Conservation (phyloP, 2,329 filamentous ascomycete genomes). For the Talaromyces sp. region DNA sequence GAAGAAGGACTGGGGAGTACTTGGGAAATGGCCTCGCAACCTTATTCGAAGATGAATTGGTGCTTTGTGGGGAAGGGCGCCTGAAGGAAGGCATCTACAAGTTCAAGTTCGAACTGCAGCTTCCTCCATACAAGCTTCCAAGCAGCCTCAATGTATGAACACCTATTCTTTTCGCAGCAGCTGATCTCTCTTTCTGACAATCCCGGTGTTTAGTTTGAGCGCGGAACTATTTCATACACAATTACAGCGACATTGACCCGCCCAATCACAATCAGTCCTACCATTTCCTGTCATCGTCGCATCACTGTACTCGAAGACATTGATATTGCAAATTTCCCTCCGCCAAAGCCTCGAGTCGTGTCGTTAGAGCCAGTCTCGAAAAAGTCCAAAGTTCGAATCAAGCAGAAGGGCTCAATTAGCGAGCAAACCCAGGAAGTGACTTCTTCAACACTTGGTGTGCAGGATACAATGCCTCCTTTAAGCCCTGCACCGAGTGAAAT, state of each 20-base stretch:
- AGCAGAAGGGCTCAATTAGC: constrained; percentile 45
- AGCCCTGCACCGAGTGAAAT: constrained; percentile 61
- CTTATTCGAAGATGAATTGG: constrained; percentile 62
- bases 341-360: constrained; percentile 76
- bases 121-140: constrained; percentile 58
- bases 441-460: constrained; percentile 32
- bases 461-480: constrained; percentile 40
- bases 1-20: constrained; percentile 52
- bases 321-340: constrained; percentile 71
- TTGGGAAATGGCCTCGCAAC: constrained; percentile 63
- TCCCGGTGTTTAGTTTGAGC: constrained; percentile 69
- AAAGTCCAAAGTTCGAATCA: constrained; percentile 58
- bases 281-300: constrained; percentile 73
- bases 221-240: constrained; percentile 87
- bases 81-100: constrained; percentile 62
- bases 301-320: constrained; percentile 76
- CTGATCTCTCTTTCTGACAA: constrained; percentile 12
- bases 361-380: constrained; percentile 83
- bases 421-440: constrained; percentile 43
- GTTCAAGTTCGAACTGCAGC: constrained; percentile 61
- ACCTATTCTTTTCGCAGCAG: constrained; percentile 7
- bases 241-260: constrained; percentile 85
- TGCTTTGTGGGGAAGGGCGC: constrained; percentile 62
- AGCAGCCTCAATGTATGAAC: constrained; percentile 86
- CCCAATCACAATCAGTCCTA: constrained; percentile 79